A percentile compares a stretch with the other conserved stretches of the same genome.
phyloP scores from a whole-genome alignment of 2,329 filamentous ascomycete genomes.

The Rhynchosporium secalis region DNA sequence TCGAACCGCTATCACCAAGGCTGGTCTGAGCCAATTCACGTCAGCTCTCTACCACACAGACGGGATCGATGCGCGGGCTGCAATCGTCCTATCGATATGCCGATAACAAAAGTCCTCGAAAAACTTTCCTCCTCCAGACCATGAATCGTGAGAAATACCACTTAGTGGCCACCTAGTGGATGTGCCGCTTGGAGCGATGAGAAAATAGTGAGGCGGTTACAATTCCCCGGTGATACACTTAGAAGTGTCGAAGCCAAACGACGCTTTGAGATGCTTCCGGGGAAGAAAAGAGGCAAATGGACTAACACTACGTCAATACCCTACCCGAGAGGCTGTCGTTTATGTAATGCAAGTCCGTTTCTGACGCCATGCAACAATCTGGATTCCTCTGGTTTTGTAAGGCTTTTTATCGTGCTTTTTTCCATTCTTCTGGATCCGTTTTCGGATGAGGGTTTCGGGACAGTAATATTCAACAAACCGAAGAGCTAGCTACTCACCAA shows the following conservation, averaged over 20 bases:
- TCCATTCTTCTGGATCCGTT: slow-evolving; percentile 1
- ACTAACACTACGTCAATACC: not conserved
- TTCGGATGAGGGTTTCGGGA: slow-evolving; percentile 1
- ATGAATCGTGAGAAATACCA: not conserved
- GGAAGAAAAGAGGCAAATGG: not conserved
- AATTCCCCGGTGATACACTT: not conserved
- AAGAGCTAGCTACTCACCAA: not conserved
- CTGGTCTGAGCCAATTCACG: slow-evolving; percentile 4
- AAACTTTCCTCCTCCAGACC: no score
- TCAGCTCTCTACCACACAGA: slow-evolving; percentile 3
- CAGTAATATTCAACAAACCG: not conserved
- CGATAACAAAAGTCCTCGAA: not conserved
- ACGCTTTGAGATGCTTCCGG: not conserved
- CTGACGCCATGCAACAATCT: slow-evolving; percentile 6
- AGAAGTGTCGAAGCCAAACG: not conserved
- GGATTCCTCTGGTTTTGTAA: not conserved
- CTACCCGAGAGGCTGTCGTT: not conserved
- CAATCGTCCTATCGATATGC: slow-evolving; percentile 28
- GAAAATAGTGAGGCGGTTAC: not conserved
- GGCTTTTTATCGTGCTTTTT: slow-evolving; percentile 1
- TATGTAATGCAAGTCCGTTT: slow-evolving; percentile 11
- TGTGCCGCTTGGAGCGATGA: not conserved
- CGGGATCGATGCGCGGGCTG: slow-evolving; percentile 21
- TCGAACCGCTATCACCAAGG: slow-evolving; percentile 17
- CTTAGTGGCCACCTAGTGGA: not conserved